Base-by-base conservation (phyloP, 2,329 filamentous ascomycete species). In the Diplodia intermedia region DNA sequence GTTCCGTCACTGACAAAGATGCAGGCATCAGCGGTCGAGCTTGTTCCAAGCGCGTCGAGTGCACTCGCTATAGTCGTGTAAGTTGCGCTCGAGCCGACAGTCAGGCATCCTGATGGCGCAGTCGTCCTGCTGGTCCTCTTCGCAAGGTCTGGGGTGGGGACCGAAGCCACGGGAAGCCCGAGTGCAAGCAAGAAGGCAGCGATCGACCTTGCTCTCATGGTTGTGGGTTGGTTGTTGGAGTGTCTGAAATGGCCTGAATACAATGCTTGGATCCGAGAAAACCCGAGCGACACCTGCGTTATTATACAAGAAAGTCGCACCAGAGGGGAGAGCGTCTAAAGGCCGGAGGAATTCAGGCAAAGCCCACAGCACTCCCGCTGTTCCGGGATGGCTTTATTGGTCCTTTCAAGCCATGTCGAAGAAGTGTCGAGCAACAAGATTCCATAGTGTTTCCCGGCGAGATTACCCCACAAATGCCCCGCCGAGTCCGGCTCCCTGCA, bases 1-100 rank as follows among this genome's bases (percentile, higher is more conserved):
- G 85, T 88, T 9, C 88, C 87, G 29, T 83, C 76, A 72, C 86
- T 75, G 76, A 91, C 86, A 79, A 90, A 90, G 77, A 91, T 88
- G 73, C 84, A 86, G 69, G 88, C 86, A 1, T 77, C 71, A 1
- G 77, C 71, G 1, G 83, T 82, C 7, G 82, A 81, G 1, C 81
- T 79, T 0, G 82, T 85, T n/a, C 83, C 85, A 9, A 90, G 82
- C 5, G 87, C 83, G 72, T 87, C 74, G 68, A 90, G 83, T 9
- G 89, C 88, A 20, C 82, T 77, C 73, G 88, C 85, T 52, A 90
- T 79, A 69, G 75, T 84, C 72, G 78, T 78, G 74, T 84, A 86
- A 47, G 75, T 73, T 6, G 78, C 77, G 2, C 68, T 72, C 31
- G 70, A 70, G 57, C 79, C 77, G 36, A 87, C 86, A 2, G 82